Evolutionary conservation across 1,139 yeast species (phyloP).

Genomic region (Chernovozyma sophiae-reginae): DNA sequence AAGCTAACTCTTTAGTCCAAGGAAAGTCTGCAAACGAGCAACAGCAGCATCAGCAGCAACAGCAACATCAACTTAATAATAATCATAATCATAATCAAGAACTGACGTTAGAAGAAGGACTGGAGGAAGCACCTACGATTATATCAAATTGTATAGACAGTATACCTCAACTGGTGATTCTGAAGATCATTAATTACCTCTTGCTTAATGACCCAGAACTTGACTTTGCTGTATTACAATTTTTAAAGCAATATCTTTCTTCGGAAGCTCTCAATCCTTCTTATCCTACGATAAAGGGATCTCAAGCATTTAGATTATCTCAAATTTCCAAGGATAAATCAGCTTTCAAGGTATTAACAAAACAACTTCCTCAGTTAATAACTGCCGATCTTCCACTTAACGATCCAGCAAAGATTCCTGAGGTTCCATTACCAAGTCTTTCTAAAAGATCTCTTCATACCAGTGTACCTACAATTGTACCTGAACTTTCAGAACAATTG

Average conservation of each 20-base stretch:
- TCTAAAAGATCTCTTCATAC: constrained; percentile 32
- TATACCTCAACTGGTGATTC: constrained; percentile 31
- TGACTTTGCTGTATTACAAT: constrained; percentile 29
- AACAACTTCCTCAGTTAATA: constrained; percentile 61
- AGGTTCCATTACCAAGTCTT: constrained; percentile 22
- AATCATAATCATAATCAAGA: too few species aligned
- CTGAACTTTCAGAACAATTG: constrained; percentile 56
- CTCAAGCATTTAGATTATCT: constrained; percentile 31
- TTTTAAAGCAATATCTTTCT: constrained; percentile 34
- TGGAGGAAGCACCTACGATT: constrained; percentile 10
- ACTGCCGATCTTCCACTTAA: constrained; percentile 29
- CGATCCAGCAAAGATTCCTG: constrained; percentile 20
- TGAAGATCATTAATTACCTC: constrained; percentile 25
- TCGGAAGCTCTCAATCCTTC: constrained; percentile 38
- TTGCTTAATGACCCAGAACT: constrained; percentile 37
- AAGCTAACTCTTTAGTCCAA: constrained; percentile 16
- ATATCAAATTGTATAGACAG: constrained; percentile 42
- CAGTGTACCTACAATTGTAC: constrained; percentile 55
- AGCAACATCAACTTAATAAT: constrained; percentile 18
- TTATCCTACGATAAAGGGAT: constrained; percentile 26
- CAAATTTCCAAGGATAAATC: constrained; percentile 26
- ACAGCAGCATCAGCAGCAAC: constrained; percentile 12
- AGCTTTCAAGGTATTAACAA: constrained; percentile 46
- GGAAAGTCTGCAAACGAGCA: constrained; percentile 21
- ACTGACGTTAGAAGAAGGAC: too few species aligned